Evolutionary conservation across 2,329 filamentous ascomycete genomes (phyloP), one percentile per base, ranked within the genome.

Genomic region (Nemania abortiva): DNA sequence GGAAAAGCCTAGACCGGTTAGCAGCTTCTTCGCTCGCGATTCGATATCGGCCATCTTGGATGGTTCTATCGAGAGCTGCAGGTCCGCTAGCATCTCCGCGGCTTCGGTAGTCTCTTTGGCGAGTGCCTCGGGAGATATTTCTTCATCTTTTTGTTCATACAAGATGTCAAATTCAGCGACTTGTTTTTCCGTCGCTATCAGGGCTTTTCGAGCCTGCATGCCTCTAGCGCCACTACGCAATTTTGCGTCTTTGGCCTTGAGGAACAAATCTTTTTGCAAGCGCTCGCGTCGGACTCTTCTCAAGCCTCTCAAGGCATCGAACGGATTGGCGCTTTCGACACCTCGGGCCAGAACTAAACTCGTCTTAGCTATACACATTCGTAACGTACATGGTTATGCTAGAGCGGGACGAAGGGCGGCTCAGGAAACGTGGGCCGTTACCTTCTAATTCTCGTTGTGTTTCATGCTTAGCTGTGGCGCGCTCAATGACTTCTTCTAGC

Each of bases 161-260:
- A 84, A 61, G 10, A 78, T 78, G 47, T 84, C 80, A 0, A 88
- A 90, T 54, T 89, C 86, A 11, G 87, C 85, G 2, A 93, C 84
- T 18, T 86, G 86, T 71, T 89, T 90, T 76, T 97, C 93, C 31
- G 90, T 87, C 3, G 87, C 86, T 58, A 89, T 88, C 20, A 96
- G 80, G 0, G 90, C 88, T 74, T 96, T 95, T n/a, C 93, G 85
- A 0, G 93, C 93, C 69, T 91, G 87, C 77, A 92, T 82, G 0
- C 94, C 94, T 50, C 93, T 83, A 1, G 92, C 87, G 39, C 94
- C 93, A 75, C 92, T 95, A 60, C 92, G 85, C 49, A 94, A 81
- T 50, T 89, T 85, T 7, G 93, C 92, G 76, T 93, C 90, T 72
- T 94, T 92, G 75, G 93, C 90, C 0, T 90, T 86, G 22, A 90